Percentiles rank a stretch among this genome's conserved stretches.
These are phyloP conservation scores for Platanthera zijinensis DNA, from an alignment of 106 monocot species.

Conservation along the genomic window DNA sequence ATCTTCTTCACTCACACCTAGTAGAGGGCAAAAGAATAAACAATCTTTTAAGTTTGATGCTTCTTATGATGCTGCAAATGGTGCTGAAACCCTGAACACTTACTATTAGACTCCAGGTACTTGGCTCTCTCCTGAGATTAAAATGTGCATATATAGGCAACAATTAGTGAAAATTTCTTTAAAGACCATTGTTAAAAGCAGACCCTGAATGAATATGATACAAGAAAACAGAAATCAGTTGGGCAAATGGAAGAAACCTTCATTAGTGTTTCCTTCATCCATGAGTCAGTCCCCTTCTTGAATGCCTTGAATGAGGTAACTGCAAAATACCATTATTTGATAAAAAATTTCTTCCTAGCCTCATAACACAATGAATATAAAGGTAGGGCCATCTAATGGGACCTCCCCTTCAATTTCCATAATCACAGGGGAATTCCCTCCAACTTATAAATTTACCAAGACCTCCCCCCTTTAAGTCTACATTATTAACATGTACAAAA, in stretches of 20 bases:
- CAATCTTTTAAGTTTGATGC: not conserved
- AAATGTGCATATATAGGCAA: not conserved
- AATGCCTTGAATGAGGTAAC: conserved; percentile 75
- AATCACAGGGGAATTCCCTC: no score
- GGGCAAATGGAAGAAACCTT: conserved; percentile 23
- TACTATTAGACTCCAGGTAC: conserved; percentile 27
- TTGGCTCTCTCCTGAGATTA: conserved; percentile 48
- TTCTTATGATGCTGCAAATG: not conserved
- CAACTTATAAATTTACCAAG: no score
- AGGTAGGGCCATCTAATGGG: not conserved
- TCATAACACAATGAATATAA: not conserved
- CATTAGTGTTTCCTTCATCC: conserved; percentile 80
- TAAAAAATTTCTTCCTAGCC: not conserved
- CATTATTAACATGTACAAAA: no score
- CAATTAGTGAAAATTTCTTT: not conserved
- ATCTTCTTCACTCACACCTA: conserved; percentile 24
- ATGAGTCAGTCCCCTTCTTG: conserved; percentile 64
- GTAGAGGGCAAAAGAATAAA: not conserved
- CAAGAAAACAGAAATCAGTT: not conserved
- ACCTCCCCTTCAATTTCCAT: no score
- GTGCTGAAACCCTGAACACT: conserved; percentile 3
- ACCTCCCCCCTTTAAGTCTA: no score
- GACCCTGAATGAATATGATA: not conserved
- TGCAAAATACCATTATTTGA: conserved; percentile 12
- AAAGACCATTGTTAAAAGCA: not conserved